These are phyloP conservation scores for Pichia sporocuriosa DNA, from an alignment of 805 yeast species.

Conservation along the genomic window DNA sequence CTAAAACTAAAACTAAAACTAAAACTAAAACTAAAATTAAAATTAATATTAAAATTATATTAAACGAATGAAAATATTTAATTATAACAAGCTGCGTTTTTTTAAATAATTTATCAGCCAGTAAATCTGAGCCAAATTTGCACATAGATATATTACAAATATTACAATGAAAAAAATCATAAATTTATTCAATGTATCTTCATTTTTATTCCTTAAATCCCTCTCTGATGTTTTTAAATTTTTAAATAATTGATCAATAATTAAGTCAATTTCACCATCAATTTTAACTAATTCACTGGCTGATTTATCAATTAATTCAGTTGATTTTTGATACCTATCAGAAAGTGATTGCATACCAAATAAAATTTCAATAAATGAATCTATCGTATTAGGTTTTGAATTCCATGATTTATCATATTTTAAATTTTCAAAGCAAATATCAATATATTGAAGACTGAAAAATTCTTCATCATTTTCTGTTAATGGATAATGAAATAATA, in stretches of 20 bases:
- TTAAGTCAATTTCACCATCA: constrained; percentile 18
- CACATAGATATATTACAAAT: constrained; percentile 11
- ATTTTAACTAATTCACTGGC: constrained; percentile 11
- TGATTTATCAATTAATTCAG: constrained; percentile 7
- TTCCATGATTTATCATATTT: constrained; percentile 28
- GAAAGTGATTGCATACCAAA: constrained; percentile 25
- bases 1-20: too few species aligned
- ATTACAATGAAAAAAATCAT: constrained; percentile 15
- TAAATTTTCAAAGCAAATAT: constrained; percentile 28
- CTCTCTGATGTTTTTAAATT: constrained; percentile 15
- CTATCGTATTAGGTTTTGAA: constrained; percentile 13
- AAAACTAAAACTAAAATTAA: too few species aligned
- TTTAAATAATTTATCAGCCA: constrained; percentile 25
- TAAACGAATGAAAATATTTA: not conserved
- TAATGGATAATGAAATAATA: constrained; percentile 23
- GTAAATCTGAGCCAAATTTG: constrained; percentile 14
- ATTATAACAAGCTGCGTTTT: constrained; percentile 19
- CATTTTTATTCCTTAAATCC: constrained; percentile 24
- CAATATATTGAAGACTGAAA: constrained; percentile 19
- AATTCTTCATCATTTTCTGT: constrained; percentile 10
- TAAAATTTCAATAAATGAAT: constrained; percentile 17
- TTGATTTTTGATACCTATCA: constrained; percentile 17
- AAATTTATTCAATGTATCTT: constrained; percentile 18
- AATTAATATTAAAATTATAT: not conserved
- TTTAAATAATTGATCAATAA: constrained; percentile 6